phyloP scores from a whole-genome alignment of 2,329 filamentous ascomycete species.

The Paracamarosporium sp. region DNA sequence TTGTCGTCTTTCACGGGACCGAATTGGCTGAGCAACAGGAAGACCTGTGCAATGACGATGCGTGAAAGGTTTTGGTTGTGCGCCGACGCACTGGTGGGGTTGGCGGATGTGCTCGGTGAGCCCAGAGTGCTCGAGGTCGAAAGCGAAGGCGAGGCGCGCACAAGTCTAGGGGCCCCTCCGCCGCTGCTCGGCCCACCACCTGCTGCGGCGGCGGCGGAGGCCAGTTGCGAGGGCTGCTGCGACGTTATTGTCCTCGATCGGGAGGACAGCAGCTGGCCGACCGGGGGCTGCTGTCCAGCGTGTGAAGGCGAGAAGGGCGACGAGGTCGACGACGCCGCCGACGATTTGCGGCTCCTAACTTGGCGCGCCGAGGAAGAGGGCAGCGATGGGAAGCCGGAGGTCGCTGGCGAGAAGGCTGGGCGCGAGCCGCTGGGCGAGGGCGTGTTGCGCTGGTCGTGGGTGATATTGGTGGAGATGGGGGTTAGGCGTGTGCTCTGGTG shows the following conservation, averaged over 20 bases:
- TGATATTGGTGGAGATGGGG: conserved; percentile 62
- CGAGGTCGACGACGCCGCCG: conserved; percentile 60
- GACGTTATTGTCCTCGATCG: conserved; percentile 64
- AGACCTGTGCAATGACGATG: conserved; percentile 94
- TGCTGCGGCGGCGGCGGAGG: conserved; percentile 61
- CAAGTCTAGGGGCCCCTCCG: conserved; percentile 63
- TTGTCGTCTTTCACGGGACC: conserved; percentile 90
- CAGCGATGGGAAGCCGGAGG: conserved; percentile 61
- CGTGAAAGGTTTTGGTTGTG: conserved; percentile 70
- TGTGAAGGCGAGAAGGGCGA: conserved; percentile 62
- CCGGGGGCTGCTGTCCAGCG: conserved; percentile 62
- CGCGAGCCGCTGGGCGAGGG: conserved; percentile 59
- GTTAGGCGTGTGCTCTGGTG: conserved; percentile 63
- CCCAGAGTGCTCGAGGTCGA: conserved; percentile 61
- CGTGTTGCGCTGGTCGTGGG: conserved; percentile 52
- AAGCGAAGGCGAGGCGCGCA: conserved; percentile 66
- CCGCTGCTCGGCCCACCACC: conserved; percentile 61
- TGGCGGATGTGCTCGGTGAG: conserved; percentile 61
- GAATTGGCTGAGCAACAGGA: conserved; percentile 78
- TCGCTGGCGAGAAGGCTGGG: conserved; percentile 58
- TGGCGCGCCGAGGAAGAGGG: conserved; percentile 57
- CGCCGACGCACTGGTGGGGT: conserved; percentile 50
- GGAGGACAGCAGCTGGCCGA: conserved; percentile 62
- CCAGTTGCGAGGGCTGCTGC: conserved; percentile 60
- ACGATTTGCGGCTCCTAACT: conserved; percentile 60